A percentile compares a stretch with the other conserved stretches of the same genome.
Evolutionary conservation across 257 asterid genomes (phyloP).

Genomic region (Coffea canephora): DNA sequence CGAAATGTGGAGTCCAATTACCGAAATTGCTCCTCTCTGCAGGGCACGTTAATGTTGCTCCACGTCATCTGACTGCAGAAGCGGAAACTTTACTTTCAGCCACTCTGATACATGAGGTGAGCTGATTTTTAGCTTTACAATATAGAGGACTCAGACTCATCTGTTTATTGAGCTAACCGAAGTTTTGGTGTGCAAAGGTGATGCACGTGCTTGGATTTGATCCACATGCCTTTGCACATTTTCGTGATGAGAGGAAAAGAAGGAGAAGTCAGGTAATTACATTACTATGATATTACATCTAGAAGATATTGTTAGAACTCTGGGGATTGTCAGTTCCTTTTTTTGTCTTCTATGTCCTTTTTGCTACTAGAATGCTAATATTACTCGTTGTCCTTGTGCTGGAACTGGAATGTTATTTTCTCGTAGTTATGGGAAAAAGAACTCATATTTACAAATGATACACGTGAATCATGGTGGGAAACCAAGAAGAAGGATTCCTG

Average conservation of each 20-base stretch:
- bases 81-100: conserved; percentile 94
- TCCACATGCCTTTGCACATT: conserved; percentile 95
- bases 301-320: neutral
- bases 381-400: neutral
- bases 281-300: neutral
- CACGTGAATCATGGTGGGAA: neutral
- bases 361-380: neutral
- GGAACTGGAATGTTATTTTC: neutral
- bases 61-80: conserved; percentile 98
- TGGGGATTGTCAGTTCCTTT: neutral
- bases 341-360: neutral
- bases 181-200: conserved; percentile 43
- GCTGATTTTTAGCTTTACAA: conserved; percentile 19
- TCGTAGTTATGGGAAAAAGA: neutral
- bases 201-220: conserved; percentile 98
- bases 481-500: neutral
- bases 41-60: conserved; percentile 99
- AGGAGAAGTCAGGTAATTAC: conserved; percentile 68
- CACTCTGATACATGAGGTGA: conserved; percentile 83
- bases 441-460: neutral
- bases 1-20: neutral
- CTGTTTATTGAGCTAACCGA: conserved; percentile 17
- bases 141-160: neutral
- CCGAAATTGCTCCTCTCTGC: conserved; percentile 18
- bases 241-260: conserved; percentile 90